Percentiles rank a stretch among this genome's conserved stretches.
phyloP scores from a whole-genome alignment of 2,329 filamentous ascomycete genomes.

The Chrysoporthe austroafricana region DNA sequence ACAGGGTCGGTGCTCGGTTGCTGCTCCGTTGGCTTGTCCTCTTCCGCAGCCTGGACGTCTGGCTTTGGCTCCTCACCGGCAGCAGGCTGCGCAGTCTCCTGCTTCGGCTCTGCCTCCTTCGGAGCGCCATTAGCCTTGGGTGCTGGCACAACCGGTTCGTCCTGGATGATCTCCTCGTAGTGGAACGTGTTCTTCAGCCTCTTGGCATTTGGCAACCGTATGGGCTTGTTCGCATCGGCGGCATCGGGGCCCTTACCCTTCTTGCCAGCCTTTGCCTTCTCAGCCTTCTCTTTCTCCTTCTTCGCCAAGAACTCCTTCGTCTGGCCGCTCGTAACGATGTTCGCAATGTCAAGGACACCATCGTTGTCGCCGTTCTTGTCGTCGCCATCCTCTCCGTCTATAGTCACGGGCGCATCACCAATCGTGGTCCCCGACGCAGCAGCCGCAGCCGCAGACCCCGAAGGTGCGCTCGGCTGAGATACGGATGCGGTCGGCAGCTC shows the following conservation, averaged over 20 bases:
- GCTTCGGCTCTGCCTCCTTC: neutral
- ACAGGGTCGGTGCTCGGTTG: slow-evolving; percentile 20
- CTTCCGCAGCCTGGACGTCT: slow-evolving; percentile 12
- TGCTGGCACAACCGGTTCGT: slow-evolving; percentile 50
- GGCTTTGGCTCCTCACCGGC: slow-evolving; percentile 29
- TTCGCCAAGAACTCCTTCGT: slow-evolving; percentile 82
- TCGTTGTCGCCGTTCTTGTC: slow-evolving; percentile 59
- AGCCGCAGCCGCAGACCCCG: slow-evolving; percentile 33
- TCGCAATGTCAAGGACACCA: slow-evolving; percentile 82
- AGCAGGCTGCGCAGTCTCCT: neutral
- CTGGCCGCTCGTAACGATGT: slow-evolving; percentile 79
- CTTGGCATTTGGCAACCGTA: slow-evolving; percentile 73
- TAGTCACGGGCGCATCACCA: slow-evolving; percentile 39
- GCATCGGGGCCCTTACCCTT: slow-evolving; percentile 61
- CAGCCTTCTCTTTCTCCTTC: slow-evolving; percentile 78
- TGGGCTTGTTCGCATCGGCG: slow-evolving; percentile 56
- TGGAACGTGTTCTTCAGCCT: slow-evolving; percentile 70
- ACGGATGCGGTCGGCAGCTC: slow-evolving; percentile 50
- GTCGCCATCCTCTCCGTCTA: slow-evolving; percentile 42
- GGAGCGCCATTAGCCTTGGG: slow-evolving; percentile 33
- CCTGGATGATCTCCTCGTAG: slow-evolving; percentile 69
- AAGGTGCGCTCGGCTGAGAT: slow-evolving; percentile 29
- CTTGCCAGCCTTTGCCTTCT: slow-evolving; percentile 65
- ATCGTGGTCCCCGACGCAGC: slow-evolving; percentile 28
- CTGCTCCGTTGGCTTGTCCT: slow-evolving; percentile 6